These are phyloP conservation scores for Diaporthe vexans DNA, from an alignment of 2,329 filamentous ascomycete species.

Conservation along the genomic window DNA sequence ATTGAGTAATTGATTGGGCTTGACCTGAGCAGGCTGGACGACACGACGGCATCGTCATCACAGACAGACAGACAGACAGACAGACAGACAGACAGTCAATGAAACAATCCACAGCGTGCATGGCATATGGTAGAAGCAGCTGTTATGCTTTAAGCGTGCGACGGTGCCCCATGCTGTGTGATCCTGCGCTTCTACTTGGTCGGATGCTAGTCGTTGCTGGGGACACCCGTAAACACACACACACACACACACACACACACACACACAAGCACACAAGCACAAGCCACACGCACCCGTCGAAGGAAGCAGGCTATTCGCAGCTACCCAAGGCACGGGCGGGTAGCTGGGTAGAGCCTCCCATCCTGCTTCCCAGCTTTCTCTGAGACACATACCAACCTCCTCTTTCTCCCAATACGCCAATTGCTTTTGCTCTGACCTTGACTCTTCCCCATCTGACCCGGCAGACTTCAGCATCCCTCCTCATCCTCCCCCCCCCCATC, in stretches of 20 bases:
- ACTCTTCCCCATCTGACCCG: constrained; percentile 5
- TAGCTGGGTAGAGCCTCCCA: constrained; percentile 12
- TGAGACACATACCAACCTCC: constrained; percentile 36
- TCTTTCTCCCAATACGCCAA: constrained; percentile 34
- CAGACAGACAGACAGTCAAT: too few species aligned
- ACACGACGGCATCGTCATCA: not conserved
- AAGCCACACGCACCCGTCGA: not conserved
- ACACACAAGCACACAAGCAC: not conserved
- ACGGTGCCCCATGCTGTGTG: constrained; percentile 14
- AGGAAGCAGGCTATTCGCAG: constrained; percentile 16
- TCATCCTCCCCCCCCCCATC: constrained; percentile 4
- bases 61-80: not conserved
- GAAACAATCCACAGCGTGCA: too few species aligned
- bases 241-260: constrained; percentile 12
- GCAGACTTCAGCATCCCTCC: constrained; percentile 3
- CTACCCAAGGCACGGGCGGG: not conserved
- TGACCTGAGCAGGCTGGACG: not conserved
- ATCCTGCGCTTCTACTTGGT: constrained; percentile 23
- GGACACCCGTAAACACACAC: constrained; percentile 33
- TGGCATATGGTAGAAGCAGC: not conserved
- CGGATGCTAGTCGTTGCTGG: constrained; percentile 11
- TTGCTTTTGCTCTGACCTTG: constrained; percentile 26
- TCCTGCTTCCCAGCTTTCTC: constrained; percentile 26
- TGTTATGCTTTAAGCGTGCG: not conserved
- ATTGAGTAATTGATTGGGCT: not conserved